Evolutionary conservation across 495 filamentous ascomycete genomes (phyloP), one percentile per base, ranked within the genome.

Genomic region (Poronia punctata): DNA sequence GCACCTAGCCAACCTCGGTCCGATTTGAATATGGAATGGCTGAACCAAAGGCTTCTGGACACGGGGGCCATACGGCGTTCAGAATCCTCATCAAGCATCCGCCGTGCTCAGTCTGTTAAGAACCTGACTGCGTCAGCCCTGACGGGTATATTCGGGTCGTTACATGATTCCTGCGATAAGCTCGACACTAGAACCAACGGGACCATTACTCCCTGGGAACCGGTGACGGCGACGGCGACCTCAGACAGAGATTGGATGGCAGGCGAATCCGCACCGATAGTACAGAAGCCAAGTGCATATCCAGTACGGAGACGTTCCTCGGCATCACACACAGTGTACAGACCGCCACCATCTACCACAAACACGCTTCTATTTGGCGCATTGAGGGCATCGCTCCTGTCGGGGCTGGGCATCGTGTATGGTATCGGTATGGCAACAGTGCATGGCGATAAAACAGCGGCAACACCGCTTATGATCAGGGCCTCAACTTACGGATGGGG

Each of bases 41-140:
- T 51, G 6, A 59, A 51, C 18, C 40, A 49, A 18, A 48, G 58
- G 24, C 58, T 71, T 33, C 54, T 68, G 31, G 52, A 61, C 31
- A 53, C 56, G 14, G 56, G 55, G 23, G 46, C 50, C 17, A 50
- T 48, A n/a, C 28, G 29, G 37, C 41, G 47, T 35, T 27, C 47
- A 31, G 54, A 51, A 17, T 54, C 54, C 40, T 43, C 49, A 23
- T 49, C 64, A 16, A 45, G 34, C 16, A 47, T 72, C 28, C 79
- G 72, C 56, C 76, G 84, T 38, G 82, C 81, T 20, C 76, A 79
- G 35, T 95, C 88, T 3, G 72, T 86, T 19, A 72, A 90, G 51
- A 94, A 95, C 57, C 74, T 97, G 36, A 95, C 88, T 19, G 80
- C 84, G 10, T 86, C 85, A 2, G 95, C 92, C 1, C 76, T 97